Percentiles rank a stretch among this genome's conserved stretches.
Conservation (phyloP, 805 yeast genomes). For the Lachancea thermotolerans region DNA sequence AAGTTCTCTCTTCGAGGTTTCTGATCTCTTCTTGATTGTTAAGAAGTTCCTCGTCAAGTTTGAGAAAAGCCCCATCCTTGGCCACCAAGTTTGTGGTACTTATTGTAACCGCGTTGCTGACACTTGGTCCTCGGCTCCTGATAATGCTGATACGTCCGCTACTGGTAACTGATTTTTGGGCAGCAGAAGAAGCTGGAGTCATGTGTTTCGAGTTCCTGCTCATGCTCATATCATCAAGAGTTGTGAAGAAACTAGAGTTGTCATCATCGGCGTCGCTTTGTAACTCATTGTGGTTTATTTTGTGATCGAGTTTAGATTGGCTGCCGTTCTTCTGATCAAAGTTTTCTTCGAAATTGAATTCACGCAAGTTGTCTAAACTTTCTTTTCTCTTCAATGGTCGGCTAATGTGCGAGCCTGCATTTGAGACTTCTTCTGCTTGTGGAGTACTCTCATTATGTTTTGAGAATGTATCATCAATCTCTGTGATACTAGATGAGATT, state of each 20-base stretch:
- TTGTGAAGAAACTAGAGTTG: constrained; percentile 23
- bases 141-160: constrained; percentile 31
- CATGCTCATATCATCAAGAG: constrained; percentile 17
- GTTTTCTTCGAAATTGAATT: constrained; percentile 33
- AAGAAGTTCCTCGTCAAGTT: background rate
- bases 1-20: constrained; percentile 8
- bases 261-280: constrained; percentile 20
- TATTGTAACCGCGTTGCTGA: background rate
- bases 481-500: background rate
- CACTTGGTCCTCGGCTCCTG: constrained; percentile 1
- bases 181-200: constrained; percentile 2
- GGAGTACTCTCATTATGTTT: background rate
- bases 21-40: constrained; percentile 15
- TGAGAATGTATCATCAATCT: constrained; percentile 1
- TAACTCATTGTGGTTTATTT: background rate
- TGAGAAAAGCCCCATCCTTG: constrained; percentile 12
- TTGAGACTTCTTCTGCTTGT: background rate
- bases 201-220: background rate
- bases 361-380: constrained; percentile 44
- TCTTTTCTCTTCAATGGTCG: constrained; percentile 39
- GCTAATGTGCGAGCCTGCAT: background rate
- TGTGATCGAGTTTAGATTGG: no score
- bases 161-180: constrained; percentile 18
- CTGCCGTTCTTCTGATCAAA: background rate
- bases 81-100: background rate